Conservation (phyloP, 2,329 filamentous ascomycete species). For the Lecanosticta acicola region DNA sequence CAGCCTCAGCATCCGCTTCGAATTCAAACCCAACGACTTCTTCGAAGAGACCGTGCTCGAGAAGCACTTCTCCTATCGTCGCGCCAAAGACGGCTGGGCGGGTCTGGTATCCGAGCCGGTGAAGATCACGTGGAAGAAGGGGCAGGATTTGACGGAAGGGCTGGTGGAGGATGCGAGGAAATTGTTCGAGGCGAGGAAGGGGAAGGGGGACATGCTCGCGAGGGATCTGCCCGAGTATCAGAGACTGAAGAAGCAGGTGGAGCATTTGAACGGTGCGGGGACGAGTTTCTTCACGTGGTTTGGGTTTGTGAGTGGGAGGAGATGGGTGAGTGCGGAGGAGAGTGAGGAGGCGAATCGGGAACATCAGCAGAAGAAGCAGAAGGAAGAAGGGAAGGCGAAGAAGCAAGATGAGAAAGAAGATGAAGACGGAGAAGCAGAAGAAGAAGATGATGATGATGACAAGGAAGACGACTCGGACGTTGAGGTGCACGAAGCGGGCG, state of each 20-base stretch:
- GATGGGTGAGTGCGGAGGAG: conserved; percentile 67
- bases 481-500: conserved; percentile 84
- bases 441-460: conserved; percentile 57
- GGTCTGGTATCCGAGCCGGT: conserved; percentile 86
- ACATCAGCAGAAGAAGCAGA: conserved; percentile 54
- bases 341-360: conserved; percentile 56
- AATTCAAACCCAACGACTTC: conserved; percentile 74
- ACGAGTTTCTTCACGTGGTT: conserved; percentile 89
- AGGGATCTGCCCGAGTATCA: conserved; percentile 52
- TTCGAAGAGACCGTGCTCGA: conserved; percentile 73
- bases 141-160: conserved; percentile 76
- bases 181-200: conserved; percentile 60
- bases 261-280: conserved; percentile 36
- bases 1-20: conserved; percentile 69
- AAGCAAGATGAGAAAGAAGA: conserved; percentile 35
- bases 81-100: conserved; percentile 60
- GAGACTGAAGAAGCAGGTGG: conserved; percentile 49
- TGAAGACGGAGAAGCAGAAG: conserved; percentile 44
- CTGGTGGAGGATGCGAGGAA: conserved; percentile 67
- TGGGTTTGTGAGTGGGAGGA: conserved; percentile 61
- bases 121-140: conserved; percentile 70
- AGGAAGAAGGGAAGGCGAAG: conserved; percentile 40
- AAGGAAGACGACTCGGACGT: conserved; percentile 60
- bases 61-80: conserved; percentile 88
- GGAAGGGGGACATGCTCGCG: conserved; percentile 36